A percentile compares a stretch with the other conserved stretches of the same genome.
These are phyloP conservation scores for Clarkia xantiana DNA, from an alignment of 345 rosid species.

Conservation along the genomic window DNA sequence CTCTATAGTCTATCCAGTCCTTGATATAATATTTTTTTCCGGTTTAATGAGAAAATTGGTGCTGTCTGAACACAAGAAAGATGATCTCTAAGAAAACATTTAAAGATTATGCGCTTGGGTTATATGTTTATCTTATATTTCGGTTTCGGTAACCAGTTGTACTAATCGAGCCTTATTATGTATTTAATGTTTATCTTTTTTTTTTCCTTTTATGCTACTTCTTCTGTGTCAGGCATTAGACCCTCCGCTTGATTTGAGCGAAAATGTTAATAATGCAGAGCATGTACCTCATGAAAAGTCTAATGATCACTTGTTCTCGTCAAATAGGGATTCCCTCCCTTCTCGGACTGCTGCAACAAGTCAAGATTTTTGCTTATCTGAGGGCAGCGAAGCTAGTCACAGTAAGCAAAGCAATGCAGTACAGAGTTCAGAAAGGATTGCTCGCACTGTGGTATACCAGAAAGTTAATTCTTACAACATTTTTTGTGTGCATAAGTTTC, in stretches of 20 bases:
- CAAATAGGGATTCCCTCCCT: conserved; percentile 30
- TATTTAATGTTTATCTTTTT: background rate
- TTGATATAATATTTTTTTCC: background rate
- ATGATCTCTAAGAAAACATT: background rate
- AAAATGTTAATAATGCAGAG: conserved; percentile 37
- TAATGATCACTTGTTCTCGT: conserved; percentile 26
- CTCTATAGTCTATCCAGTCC: conserved; percentile 4
- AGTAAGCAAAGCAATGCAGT: conserved; percentile 16
- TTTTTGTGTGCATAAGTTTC: conserved; percentile 14
- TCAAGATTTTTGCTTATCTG: conserved; percentile 24
- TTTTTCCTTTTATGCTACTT: background rate
- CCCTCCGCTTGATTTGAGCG: conserved; percentile 94
- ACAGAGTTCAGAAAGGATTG: conserved; percentile 14
- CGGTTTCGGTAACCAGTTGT: no score
- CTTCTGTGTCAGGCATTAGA: conserved; percentile 73
- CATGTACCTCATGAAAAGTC: conserved; percentile 28
- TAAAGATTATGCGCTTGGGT: no score
- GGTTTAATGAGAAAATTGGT: no score
- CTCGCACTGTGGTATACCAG: conserved; percentile 20
- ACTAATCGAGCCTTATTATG: background rate
- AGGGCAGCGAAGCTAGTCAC: conserved; percentile 11
- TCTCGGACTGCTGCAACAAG: conserved; percentile 24
- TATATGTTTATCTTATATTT: no score
- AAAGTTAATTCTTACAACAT: conserved; percentile 1
- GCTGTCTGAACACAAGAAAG: background rate